Base-by-base conservation (phyloP, 2,329 filamentous ascomycete species). In the Phoma herbarum region DNA sequence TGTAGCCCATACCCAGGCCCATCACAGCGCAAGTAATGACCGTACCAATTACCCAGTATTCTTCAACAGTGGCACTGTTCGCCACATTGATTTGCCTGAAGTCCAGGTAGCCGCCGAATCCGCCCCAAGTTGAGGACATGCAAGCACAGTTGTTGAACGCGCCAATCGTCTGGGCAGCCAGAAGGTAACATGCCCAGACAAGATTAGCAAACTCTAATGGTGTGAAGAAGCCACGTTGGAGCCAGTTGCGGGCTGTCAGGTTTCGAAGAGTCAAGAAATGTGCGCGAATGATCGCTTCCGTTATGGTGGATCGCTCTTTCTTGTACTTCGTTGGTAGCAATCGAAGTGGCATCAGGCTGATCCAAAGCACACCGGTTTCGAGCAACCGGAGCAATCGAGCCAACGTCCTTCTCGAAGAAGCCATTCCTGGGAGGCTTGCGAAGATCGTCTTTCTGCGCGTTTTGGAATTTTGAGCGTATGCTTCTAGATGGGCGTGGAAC, bases 111-210 rank as follows among this genome's bases (percentile, higher is more conserved):
- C 80, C 78, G n/a, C 75, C 74, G 6, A 61, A 62, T 3, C 58
- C 54, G 5, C 66, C 72, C 74, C 77, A 79, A 14, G 61, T 66
- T 11, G 72, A 75, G 4, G 75, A 68, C 65, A 75, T 73, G 65
- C 80, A 81, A 26, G 69, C 62, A 62, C 78, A 81, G 10, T 72
- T 79, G 58, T 77, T 74, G 56, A 76, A 77, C 0, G 66, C 62
- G 14, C 79, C 79, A 12, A 77, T 72, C 3, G 79, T 80, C 58
- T 80, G 77, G 2, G 76, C 76, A 18, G 74, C 57, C n/a, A 77
- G 64, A 26, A 77, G 74, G 46, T 77, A 78, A 44, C 66, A 56
- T 2, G 79, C 65, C 74, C 77, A 79, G 14, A 58, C 50, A 18
- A 72, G 68, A 45, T 79, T 80, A 25, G 68, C 35, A 10, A 74